Evolutionary conservation across 768 basidiomycete genomes (phyloP), one percentile per base, ranked within the genome.

Genomic region (Russula emetica): DNA sequence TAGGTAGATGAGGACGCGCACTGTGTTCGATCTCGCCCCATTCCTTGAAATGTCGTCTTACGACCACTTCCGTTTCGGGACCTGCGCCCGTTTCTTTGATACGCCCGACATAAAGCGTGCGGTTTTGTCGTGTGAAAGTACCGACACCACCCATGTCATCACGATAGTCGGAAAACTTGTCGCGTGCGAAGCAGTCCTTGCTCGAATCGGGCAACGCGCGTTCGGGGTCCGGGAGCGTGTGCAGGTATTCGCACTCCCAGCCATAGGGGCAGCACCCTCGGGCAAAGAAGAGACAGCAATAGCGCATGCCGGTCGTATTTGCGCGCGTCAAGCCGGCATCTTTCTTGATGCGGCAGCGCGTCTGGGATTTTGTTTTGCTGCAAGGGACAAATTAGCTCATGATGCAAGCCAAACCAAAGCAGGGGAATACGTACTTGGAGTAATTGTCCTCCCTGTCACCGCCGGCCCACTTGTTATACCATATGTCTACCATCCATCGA

Each of bases 381-480:
- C 18, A 38, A 50, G 42, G 18, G 11, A 58, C 16, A 9, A 42
- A 55, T 67, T 14, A 71, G 62, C 45, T 67, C 56, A 32, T 49
- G 40, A 54, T 32, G 34, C 28, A 26, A n/a, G 52, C 22, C 20
- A 59, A 53, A 18, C 40, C 22, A 24, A 30, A 56, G 49, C 16
- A 65, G 53, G 26, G 26, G 6, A 9, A 38, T 16, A 79, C 88
- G 62, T 68, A 94, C 94, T 94, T 96, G 40, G 94, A 95, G 73
- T 98, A 94, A 62, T 85, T 89, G 73, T 99, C 96, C 74, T 98
- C 97, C 34, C 93, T 85, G 74, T 99, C 97, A 61, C 96, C 97
- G 59, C 97, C 97, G n/a, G 97, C 97, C 96, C 96, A 98, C 77
- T 97, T 96, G 76, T 98, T 94, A 74, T 96, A 98, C 96, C 97